Percentiles rank a stretch among this genome's conserved stretches.
Evolutionary conservation across 768 basidiomycete genomes (phyloP).

Genomic region (Mycena chlorophos): DNA sequence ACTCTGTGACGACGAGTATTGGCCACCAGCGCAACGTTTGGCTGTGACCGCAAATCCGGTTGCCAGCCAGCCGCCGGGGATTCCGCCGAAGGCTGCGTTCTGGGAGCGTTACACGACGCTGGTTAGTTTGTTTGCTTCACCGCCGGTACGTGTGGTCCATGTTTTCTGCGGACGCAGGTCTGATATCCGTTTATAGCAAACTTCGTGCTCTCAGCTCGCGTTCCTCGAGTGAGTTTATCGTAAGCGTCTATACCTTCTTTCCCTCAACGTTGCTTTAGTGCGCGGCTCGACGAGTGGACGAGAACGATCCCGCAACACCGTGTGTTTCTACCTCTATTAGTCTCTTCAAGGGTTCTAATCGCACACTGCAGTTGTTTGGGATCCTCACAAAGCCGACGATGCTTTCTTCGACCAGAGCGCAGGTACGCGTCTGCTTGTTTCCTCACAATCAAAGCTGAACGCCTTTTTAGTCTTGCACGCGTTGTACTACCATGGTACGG

Average conservation of each 20-base stretch:
- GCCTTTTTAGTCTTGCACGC: conserved; percentile 4
- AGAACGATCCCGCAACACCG: conserved; percentile 49
- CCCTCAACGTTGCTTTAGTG: conserved; percentile 32
- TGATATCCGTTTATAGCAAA: background rate
- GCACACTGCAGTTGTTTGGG: conserved; percentile 35
- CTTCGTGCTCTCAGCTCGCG: background rate
- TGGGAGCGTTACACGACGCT: conserved; percentile 45
- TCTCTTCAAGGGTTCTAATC: conserved; percentile 4
- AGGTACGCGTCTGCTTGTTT: conserved; percentile 26
- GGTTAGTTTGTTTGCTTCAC: conserved; percentile 46
- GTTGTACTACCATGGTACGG: conserved; percentile 9
- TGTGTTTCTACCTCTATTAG: conserved; percentile 19
- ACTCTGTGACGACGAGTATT: conserved; percentile 53
- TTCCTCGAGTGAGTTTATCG: conserved; percentile 12
- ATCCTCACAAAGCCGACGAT: conserved; percentile 33
- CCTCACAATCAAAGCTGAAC: background rate
- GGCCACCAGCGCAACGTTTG: conserved; percentile 41
- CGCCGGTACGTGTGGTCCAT: conserved; percentile 33
- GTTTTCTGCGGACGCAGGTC: background rate
- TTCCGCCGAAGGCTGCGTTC: conserved; percentile 38
- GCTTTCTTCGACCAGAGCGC: conserved; percentile 44
- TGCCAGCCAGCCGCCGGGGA: conserved; percentile 51
- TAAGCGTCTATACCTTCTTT: background rate
- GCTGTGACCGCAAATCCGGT: conserved; percentile 40
- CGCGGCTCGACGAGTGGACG: conserved; percentile 54